Evolutionary conservation across 2,329 filamentous ascomycete genomes (phyloP).

Genomic region (Pseudogymnoascus sp.): DNA sequence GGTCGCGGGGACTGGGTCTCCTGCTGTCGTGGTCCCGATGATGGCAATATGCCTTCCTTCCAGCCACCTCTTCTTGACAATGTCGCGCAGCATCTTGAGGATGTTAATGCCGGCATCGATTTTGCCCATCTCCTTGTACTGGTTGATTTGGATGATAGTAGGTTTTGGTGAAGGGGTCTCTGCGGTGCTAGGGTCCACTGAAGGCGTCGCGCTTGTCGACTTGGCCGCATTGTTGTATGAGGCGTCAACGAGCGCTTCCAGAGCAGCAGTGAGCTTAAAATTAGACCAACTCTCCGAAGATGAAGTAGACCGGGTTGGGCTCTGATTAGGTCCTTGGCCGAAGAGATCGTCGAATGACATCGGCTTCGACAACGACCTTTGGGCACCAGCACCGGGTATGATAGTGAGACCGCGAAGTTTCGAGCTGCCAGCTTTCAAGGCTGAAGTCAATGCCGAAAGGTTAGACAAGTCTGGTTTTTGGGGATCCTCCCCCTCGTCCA

Average conservation of each 20-base stretch:
- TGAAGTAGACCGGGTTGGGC: background rate
- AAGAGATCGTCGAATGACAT: slow-evolving; percentile 9
- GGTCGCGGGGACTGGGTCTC: slow-evolving; percentile 37
- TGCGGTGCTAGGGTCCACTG: slow-evolving; percentile 20
- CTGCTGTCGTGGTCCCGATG: slow-evolving; percentile 64
- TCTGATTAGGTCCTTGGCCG: background rate
- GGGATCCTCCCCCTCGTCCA: slow-evolving; percentile 31
- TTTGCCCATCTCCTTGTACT: slow-evolving; percentile 69
- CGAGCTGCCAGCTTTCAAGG: background rate
- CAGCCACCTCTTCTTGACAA: slow-evolving; percentile 63
- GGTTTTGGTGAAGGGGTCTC: slow-evolving; percentile 17
- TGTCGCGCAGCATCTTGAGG: slow-evolving; percentile 58
- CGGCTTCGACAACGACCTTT: background rate
- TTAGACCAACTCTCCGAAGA: slow-evolving; percentile 47
- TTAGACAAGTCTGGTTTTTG: background rate
- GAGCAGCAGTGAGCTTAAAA: slow-evolving; percentile 48
- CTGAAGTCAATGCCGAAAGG: background rate
- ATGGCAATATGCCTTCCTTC: slow-evolving; percentile 66
- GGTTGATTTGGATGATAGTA: slow-evolving; percentile 69
- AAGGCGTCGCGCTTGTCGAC: slow-evolving; percentile 18
- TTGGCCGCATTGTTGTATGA: slow-evolving; percentile 30
- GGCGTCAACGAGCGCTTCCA: slow-evolving; percentile 45
- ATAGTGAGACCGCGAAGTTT: background rate
- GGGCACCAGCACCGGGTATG: background rate
- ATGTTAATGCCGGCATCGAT: slow-evolving; percentile 62